Evolutionary conservation across 169 alveolate species (phyloP), one percentile per base, ranked within the genome.

Genomic region (Eimeria acervulina): DNA sequence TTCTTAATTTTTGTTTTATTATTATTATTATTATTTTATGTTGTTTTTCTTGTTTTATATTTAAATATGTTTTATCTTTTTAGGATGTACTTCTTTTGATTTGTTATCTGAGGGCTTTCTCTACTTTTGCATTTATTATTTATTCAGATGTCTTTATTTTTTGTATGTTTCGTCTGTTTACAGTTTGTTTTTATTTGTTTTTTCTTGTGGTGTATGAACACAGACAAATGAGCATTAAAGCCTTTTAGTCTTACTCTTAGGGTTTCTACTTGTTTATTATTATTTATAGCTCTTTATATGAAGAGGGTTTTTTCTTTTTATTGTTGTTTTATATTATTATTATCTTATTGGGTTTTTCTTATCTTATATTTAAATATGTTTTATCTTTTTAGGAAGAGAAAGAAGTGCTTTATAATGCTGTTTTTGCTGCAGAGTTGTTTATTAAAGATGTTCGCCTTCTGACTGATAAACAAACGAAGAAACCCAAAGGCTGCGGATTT

Each of bases 401-500:
- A n/a, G n/a, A n/a, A n/a, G n/a, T 31, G 13, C 3, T 70, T 12
- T 52, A 7, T 12, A 31, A 15, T 31, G 44, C 80, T 31, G 93
- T 42, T 68, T 38, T 42, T 28, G 4, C 21, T 63, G 42, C 26
- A 91, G 95, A 91, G 33, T 38, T 84, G 8, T 84, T 63, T 21
- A 91, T 91, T 4, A 74, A 47, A 28, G 95, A 36, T 8, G 91
- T 91, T 47, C 90, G 95, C 51, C 40, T 91, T 89, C 83, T 91
- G 66, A 91, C 95, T 3, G 90, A 91, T 40, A 59, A 68, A 42
- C 40, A 55, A 2, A 91, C 91, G 55, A 59, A 76, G 26, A 59
- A 47, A 61, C 70, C 95, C 31, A 91, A 91, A 42, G 95, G 95
- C 42, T 91, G 95, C 91, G 95, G 81, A 8, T 91, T 91, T 38